phyloP scores from a whole-genome alignment of 306 rosid genomes.

The Acacia confusa region DNA sequence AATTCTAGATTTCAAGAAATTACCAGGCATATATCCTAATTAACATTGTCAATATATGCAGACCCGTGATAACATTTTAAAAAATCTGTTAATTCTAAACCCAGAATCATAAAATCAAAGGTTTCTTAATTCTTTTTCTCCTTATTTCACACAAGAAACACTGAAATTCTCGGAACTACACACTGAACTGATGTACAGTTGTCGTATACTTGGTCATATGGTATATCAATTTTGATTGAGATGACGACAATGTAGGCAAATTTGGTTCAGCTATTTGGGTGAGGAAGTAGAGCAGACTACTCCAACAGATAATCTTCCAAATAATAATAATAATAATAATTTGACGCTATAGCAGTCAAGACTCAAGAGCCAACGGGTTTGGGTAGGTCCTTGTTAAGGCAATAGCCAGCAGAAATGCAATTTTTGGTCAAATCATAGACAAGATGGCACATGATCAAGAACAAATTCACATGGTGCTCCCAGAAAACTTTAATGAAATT shows the following conservation, averaged over 20 bases:
- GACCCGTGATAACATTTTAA: not conserved
- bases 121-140: not conserved
- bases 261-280: not conserved
- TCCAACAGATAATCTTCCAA: constrained; percentile 4
- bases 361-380: constrained; percentile 13
- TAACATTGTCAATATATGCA: not conserved
- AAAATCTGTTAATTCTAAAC: not conserved
- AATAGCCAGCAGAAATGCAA: constrained; percentile 42
- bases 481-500: constrained; percentile 6
- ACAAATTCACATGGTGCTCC: constrained; percentile 46
- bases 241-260: not conserved
- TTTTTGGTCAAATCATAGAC: constrained; percentile 26
- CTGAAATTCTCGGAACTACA: not conserved
- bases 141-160: not conserved
- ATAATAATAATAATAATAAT: not conserved
- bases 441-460: constrained; percentile 46
- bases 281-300: not conserved
- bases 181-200: not conserved
- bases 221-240: not conserved
- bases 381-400: constrained; percentile 43
- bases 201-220: not conserved
- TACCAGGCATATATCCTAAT: not conserved
- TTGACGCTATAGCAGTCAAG: not conserved
- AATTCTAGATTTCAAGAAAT: not conserved
- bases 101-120: not conserved